Percentiles rank a stretch among this genome's conserved stretches.
phyloP scores from a whole-genome alignment of 192 early-diverging fungal genomes.

The Phycomyces nitens region DNA sequence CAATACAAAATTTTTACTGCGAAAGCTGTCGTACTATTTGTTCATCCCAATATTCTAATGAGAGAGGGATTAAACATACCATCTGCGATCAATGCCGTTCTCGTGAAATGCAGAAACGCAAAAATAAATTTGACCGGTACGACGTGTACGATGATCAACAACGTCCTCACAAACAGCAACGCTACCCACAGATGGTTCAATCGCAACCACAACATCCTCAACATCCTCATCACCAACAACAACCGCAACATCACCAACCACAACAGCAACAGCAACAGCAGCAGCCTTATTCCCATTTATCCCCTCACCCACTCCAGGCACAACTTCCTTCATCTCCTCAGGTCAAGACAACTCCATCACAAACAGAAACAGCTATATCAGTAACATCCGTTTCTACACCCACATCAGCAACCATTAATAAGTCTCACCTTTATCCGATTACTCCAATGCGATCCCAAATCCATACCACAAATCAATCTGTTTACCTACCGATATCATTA shows the following conservation, averaged over 20 bases:
- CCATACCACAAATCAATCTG: neutral
- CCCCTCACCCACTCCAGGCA: neutral
- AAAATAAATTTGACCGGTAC: slow-evolving; percentile 12
- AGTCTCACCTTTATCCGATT: neutral
- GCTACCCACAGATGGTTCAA: slow-evolving; percentile 2
- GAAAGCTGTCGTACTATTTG: slow-evolving; percentile 18
- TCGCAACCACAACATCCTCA: slow-evolving; percentile 4
- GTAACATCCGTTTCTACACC: neutral
- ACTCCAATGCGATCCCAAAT: neutral
- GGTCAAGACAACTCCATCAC: neutral
- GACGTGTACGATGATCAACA: slow-evolving; percentile 19
- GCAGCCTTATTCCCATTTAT: neutral
- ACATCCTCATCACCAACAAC: neutral
- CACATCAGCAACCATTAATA: neutral
- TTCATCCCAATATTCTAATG: slow-evolving; percentile 3
- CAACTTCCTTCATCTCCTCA: neutral
- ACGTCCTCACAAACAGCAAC: neutral
- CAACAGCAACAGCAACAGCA: neutral
- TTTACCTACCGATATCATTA: neutral
- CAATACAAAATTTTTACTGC: slow-evolving; percentile 6
- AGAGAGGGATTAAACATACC: slow-evolving; percentile 13
- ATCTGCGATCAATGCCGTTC: slow-evolving; percentile 11
- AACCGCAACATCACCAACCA: neutral
- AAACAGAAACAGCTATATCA: neutral
- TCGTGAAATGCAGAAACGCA: slow-evolving; percentile 11